Base-by-base conservation (phyloP, 129 eudicot species). In the Flaveria linearis region DNA sequence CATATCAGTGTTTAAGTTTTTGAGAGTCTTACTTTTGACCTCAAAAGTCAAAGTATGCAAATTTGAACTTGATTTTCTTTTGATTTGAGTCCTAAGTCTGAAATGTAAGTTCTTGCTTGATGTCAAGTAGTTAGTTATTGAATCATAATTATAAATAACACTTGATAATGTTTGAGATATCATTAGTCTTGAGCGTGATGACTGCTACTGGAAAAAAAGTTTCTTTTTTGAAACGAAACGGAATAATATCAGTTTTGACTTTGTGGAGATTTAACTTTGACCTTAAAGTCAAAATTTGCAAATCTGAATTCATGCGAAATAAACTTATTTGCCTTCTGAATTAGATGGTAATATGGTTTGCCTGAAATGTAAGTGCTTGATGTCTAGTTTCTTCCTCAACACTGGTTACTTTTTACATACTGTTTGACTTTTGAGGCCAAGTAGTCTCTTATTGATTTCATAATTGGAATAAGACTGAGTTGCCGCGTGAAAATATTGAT, bases 51-150 rank as follows among this genome's bases (percentile, higher is more conserved):
- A 74, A 60, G 58, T 25, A 39, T 60, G 43, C 69, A 58, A 73
- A 58, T 42, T 60, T 23, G 39, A 42, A 13, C 26, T 63, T 63
- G 22, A 33, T 63, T 64, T 57, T 7, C 39, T 23, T 60, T 15
- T 33, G 47, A 64, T 2, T 15, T 30, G 64, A 18, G 20, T 57
- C 1, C 0, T 57, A 3, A 18, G 56, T 51, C 57, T 16, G 22
- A 51, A 68, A 87, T 86, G 92, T 93, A 76, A 93, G 77, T 12
- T 73, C 50, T 30, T 71, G 50, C 65, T 28, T 28, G 33, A 28
- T 28, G 26, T 25, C 26, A 20, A 20, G 22, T 20, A 20, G 22
- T 20, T 20, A 20, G 22, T 20, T 20, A 20, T 20, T 20, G 22
- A 20, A 20, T 20, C 22, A 20, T 20, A 20, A 43, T 26, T 15